These are phyloP conservation scores for Vaccinium myrtillus DNA, from an alignment of 148 eudicot species.

Conservation along the genomic window DNA sequence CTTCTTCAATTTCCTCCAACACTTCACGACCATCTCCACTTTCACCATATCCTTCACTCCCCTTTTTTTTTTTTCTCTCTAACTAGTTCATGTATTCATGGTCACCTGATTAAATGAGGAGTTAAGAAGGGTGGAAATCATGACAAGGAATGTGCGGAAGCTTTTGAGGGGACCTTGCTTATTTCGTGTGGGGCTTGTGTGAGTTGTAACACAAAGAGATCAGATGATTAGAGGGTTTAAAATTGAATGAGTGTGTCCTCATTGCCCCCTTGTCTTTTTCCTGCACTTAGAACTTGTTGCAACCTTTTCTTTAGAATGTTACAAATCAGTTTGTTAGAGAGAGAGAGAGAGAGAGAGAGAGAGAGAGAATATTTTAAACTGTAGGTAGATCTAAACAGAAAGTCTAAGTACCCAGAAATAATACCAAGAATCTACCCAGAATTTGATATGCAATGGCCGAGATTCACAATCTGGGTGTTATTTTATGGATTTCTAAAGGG, in stretches of 20 bases:
- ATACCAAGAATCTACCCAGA: too few relatives aligned
- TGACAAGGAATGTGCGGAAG: not conserved
- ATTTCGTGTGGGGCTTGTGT: not conserved
- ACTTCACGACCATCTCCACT: slow-evolving; percentile 14
- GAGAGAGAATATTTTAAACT: not conserved
- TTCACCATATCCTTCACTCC: not conserved
- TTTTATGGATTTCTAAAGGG: too few relatives aligned
- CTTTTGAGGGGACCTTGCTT: not conserved
- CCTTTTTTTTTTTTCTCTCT: not conserved
- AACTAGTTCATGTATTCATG: not conserved
- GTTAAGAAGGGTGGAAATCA: not conserved
- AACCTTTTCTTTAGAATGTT: not conserved
- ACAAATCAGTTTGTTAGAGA: not conserved
- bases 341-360: not conserved
- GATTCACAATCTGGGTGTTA: too few relatives aligned
- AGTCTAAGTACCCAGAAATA: too few relatives aligned
- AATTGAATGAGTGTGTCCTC: not conserved
- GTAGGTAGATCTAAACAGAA: too few relatives aligned
- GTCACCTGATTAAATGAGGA: not conserved
- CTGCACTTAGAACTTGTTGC: not conserved
- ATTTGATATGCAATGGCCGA: too few relatives aligned
- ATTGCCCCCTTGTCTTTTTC: slow-evolving; percentile 6
- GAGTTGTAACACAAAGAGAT: not conserved
- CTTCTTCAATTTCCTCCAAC: slow-evolving; percentile 26
- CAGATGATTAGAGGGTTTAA: not conserved